Evolutionary conservation across 768 basidiomycete genomes (phyloP), one percentile per base, ranked within the genome.

Genomic region (Mycena floridula): DNA sequence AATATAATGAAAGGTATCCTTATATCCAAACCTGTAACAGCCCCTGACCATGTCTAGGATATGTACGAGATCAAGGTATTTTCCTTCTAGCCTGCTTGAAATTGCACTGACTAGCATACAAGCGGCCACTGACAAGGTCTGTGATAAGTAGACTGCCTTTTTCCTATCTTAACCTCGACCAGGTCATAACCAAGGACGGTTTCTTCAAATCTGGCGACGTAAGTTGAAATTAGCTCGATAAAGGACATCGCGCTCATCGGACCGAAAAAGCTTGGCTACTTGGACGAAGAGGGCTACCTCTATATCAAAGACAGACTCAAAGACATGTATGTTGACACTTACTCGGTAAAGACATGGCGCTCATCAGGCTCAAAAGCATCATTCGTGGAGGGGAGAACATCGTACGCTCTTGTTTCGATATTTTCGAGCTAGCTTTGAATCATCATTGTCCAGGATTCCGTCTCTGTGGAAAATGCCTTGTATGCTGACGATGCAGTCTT

Each of bases 331-430:
- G 25, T 38, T 43, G 11, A 18, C 16, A 42, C 41, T 50, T 15
- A 45, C 37, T 16, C 26, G n/a, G n/a, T n/a, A n/a, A n/a, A n/a
- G n/a, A n/a, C n/a, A n/a, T n/a, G n/a, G n/a, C 37, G 13, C n/a
- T 25, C 5, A 37, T 28, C 43, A 76, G 80, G 77, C 20, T 80
- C 81, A 59, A 79, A 82, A 70, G 81, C 44, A 82, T 82, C 39
- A 77, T 81, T 47, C 68, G 78, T 24, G 79, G 79, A 20, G 80
- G 80, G 37, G 80, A 82, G 59, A 81, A 81, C 54, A 74, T 82
- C 44, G 79, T 77, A 49, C 54, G 77, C 60, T n/a, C n/a, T 20
- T 23, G 23, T 42, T 37, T 30, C 41, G 25, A 45, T 44, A 25
- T 22, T 30, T 37, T 21, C 32, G 64, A 65, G 62, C 32, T 39